Base-by-base conservation (phyloP, 345 rosid genomes). In the Sonneratia caseolaris region DNA sequence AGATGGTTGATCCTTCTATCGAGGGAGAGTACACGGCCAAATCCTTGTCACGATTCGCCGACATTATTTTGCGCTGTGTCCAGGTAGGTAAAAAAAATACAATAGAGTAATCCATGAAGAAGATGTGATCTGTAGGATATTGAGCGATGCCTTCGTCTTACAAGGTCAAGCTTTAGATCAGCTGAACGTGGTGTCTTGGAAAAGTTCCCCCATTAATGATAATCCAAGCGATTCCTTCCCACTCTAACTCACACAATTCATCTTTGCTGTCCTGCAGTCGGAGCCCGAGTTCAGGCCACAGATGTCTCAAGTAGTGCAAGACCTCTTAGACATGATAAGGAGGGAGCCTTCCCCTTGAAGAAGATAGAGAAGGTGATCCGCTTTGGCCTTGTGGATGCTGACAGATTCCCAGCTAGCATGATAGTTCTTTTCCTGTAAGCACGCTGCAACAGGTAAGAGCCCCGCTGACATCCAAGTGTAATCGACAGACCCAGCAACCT, bases 291-390 rank as follows among this genome's bases (percentile, higher is more conserved):
- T 84, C 78, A 84, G 99, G 86, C 91, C 97, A 4, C 82, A 57
- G 53, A 91, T 96, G 99, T 91, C 98, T 48, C 93, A 83, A 80
- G 99, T 96, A 67, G 99, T 92, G 62, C 99, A 96, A 81, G 98
- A 96, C 79, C 87, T 96, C 49, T 53, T 75, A 73, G 91, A 85
- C 84, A 91, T 96, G 88, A 86, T 91, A 69, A 74, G 88, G 72
- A 83, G 91, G 78, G 96, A 91, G 78, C 87, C 85, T 24, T 86
- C 79, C 57, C 84, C 86, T 75, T 76, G 84, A 71, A 91, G 84
- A 71, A 86, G 89, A 35, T 79, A 77, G 4, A 91, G 84, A 48
- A 81, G 79, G 71, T 83, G 82, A 83, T 61, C 19, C 36, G 12
- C 66, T 62, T 32, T 1, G 37, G 32, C 18, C 66, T 21, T 45